Base-by-base conservation (phyloP, 352 stramenopile species). In the Phytophthora litchii region DNA sequence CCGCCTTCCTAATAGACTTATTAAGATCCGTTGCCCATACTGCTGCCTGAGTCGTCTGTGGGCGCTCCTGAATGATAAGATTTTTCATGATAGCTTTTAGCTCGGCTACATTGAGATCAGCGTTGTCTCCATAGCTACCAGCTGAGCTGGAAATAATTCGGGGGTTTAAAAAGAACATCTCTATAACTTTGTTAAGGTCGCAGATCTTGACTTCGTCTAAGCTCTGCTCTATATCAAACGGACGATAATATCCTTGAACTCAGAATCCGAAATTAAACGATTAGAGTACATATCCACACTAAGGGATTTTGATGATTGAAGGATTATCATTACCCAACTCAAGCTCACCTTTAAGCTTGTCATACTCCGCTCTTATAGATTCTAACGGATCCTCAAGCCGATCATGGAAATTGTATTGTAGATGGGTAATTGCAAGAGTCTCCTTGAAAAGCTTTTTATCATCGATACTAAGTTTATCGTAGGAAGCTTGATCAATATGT, bases 211-310 rank as follows among this genome's bases (percentile, higher is more conserved):
- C n/a, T n/a, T n/a, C n/a, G n/a, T n/a, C n/a, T n/a, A n/a, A n/a
- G n/a, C n/a, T n/a, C n/a, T n/a, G n/a, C n/a, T n/a, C n/a, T 63
- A 67, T 63, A 62, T 21, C 47, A 67, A 14, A 16, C 45, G 27
- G 4, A 16, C 46, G n/a, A 68, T 57, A 47, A 62, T 68, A 8
- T 53, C 3, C 23, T 55, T 64, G 19, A 68, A 68, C 10, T 63
- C 60, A 12, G 35, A 37, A 52, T 62, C 52, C 17, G 7, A 27
- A 54, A 67, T 67, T 7, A 67, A n/a, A 29, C n/a, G 16, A 38
- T 68, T 68, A 13, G 10, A 17, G 40, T 64, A 64, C 60, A 68
- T 68, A 63, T 68, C 60, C 19, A 37, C 41, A 0, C 13, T 44
- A 0, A 63, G 10, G 0, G 31, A 32, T 19, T 58, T n/a, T n/a